Evolutionary conservation across 345 rosid species (phyloP).

Genomic region (Cardamine resedifolia): DNA sequence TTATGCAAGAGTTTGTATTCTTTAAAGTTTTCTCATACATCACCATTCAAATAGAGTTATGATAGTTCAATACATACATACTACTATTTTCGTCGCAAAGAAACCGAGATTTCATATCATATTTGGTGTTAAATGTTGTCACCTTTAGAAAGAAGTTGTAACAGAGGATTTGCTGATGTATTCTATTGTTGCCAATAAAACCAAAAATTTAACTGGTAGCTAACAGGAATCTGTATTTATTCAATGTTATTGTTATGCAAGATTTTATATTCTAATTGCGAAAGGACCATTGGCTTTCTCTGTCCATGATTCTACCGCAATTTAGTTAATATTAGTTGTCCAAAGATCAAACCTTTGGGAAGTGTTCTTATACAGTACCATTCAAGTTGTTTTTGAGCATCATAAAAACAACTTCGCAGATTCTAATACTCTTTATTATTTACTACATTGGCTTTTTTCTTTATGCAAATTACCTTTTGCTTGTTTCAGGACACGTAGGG

Average conservation of each 20-base stretch:
- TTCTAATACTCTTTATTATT: not conserved
- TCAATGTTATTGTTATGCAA: not conserved
- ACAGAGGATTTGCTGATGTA: not conserved
- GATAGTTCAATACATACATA: not conserved
- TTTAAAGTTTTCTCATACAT: not conserved
- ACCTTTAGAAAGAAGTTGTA: not conserved
- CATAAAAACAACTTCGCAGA: not conserved
- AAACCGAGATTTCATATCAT: not conserved
- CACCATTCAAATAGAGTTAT: slow-evolving; percentile 4
- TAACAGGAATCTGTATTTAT: not conserved
- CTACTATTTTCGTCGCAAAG: not conserved
- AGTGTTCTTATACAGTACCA: not conserved
- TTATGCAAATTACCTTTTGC: not conserved
- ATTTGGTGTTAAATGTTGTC: not conserved
- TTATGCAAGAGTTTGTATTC: not conserved
- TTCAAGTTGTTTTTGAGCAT: not conserved
- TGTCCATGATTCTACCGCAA: not conserved
- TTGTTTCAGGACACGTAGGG: slow-evolving; percentile 56
- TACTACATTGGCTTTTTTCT: not conserved
- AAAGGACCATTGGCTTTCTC: not conserved
- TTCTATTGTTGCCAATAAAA: no score
- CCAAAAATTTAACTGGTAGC: not conserved
- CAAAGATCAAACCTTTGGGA: not conserved
- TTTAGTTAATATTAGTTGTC: no score
- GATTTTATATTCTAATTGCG: not conserved